These are phyloP conservation scores for Acacia pycnantha DNA, from an alignment of 331 rosid genomes.

Conservation along the genomic window DNA sequence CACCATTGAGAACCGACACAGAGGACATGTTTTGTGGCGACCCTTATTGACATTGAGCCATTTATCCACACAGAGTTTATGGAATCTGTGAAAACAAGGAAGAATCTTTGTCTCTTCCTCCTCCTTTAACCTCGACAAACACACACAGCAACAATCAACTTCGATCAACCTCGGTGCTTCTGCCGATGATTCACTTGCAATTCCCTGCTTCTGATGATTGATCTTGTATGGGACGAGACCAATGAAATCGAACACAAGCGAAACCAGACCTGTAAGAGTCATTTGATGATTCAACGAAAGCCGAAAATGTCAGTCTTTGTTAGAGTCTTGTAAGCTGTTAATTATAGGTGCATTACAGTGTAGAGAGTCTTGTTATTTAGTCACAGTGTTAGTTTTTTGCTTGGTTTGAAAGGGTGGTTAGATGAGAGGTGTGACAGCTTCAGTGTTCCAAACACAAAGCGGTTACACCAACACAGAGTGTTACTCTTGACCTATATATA, in stretches of 20 bases:
- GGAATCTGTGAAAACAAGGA: slow-evolving; percentile 85
- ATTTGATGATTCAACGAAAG: slow-evolving; percentile 34
- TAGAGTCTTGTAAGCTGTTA: slow-evolving; percentile 30
- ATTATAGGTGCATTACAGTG: slow-evolving; percentile 16
- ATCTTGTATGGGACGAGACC: slow-evolving; percentile 27
- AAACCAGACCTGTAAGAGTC: slow-evolving; percentile 50
- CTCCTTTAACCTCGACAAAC: slow-evolving; percentile 61
- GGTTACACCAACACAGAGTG: slow-evolving; percentile 83
- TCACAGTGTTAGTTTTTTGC: slow-evolving; percentile 46
- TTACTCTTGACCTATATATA: slow-evolving; percentile 65
- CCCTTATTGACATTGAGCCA: slow-evolving; percentile 56
- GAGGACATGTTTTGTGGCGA: slow-evolving; percentile 66
- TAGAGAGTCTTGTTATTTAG: slow-evolving; percentile 17
- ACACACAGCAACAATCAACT: slow-evolving; percentile 62
- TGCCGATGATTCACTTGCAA: neutral
- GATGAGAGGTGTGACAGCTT: slow-evolving; percentile 43
- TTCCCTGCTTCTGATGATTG: slow-evolving; percentile 14
- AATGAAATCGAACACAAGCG: slow-evolving; percentile 45
- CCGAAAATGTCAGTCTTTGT: slow-evolving; percentile 4
- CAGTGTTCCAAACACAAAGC: slow-evolving; percentile 41
- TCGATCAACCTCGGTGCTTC: slow-evolving; percentile 6
- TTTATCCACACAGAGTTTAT: slow-evolving; percentile 66
- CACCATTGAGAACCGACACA: slow-evolving; percentile 79
- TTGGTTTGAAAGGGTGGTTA: slow-evolving; percentile 62
- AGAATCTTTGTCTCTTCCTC: slow-evolving; percentile 54